Evolutionary conservation across 768 basidiomycete genomes (phyloP).

Genomic region (Pisolithus sp.): DNA sequence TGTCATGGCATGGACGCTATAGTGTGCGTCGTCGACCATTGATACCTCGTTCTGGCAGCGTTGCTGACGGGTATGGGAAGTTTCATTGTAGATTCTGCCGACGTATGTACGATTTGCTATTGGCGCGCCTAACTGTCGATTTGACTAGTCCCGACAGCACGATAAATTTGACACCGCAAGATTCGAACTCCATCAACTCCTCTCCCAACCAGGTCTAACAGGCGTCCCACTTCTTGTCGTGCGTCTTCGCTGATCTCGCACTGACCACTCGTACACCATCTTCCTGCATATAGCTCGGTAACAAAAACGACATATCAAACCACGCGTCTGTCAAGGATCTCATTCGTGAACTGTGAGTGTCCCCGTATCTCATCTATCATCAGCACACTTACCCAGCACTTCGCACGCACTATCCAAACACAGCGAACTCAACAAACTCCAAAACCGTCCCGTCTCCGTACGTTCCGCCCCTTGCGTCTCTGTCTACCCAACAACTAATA

Average conservation of each 20-base stretch:
- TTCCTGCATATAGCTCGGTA: slow-evolving; percentile 56
- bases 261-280: not conserved
- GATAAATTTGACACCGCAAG: slow-evolving; percentile 79
- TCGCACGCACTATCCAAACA: not conserved
- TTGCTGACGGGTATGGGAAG: slow-evolving; percentile 32
- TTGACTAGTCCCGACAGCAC: slow-evolving; percentile 35
- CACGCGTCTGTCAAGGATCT: slow-evolving; percentile 79
- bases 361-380: not conserved
- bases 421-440: slow-evolving; percentile 67
- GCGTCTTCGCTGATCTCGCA: slow-evolving; percentile 21
- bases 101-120: not conserved
- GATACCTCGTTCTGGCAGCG: not conserved
- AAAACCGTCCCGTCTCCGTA: slow-evolving; percentile 80
- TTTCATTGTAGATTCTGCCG: slow-evolving; percentile 84
- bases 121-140: not conserved
- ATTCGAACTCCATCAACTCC: slow-evolving; percentile 78
- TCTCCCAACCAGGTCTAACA: slow-evolving; percentile 55
- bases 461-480: slow-evolving; percentile 24
- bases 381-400: not conserved
- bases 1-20: slow-evolving; percentile 91
- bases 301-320: slow-evolving; percentile 83
- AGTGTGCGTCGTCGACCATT: slow-evolving; percentile 46
- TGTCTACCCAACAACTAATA: not conserved
- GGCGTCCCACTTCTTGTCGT: slow-evolving; percentile 83
- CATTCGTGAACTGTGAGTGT: slow-evolving; percentile 65